Evolutionary conservation across 495 filamentous ascomycete species (phyloP).

Genomic region (Penicillium silybi): DNA sequence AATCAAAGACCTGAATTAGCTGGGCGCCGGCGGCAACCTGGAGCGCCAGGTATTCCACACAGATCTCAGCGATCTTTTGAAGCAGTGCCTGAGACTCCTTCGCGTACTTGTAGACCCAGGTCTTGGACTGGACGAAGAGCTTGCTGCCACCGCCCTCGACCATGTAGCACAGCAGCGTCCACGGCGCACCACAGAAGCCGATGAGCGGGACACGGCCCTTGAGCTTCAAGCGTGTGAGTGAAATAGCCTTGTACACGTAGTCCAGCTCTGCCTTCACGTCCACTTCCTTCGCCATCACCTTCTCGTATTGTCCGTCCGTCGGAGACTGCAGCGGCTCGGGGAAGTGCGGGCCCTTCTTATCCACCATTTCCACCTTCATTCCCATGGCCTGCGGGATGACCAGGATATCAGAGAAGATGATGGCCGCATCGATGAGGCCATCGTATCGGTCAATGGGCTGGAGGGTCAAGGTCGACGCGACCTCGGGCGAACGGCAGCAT

Average conservation of each 20-base stretch:
- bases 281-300: slow-evolving; percentile 71
- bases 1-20: slow-evolving; percentile 97
- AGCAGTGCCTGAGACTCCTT: slow-evolving; percentile 74
- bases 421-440: slow-evolving; percentile 90
- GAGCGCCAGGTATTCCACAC: slow-evolving; percentile 87
- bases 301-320: slow-evolving; percentile 72
- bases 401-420: slow-evolving; percentile 98
- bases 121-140: slow-evolving; percentile 86
- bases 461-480: slow-evolving; percentile 85
- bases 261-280: slow-evolving; percentile 79
- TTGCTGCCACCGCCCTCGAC: slow-evolving; percentile 95
- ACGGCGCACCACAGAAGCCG: slow-evolving; percentile 97
- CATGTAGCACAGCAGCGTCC: slow-evolving; percentile 98
- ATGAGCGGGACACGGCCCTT: slow-evolving; percentile 84
- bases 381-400: slow-evolving; percentile 97
- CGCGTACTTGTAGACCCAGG: slow-evolving; percentile 90
- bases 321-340: slow-evolving; percentile 76
- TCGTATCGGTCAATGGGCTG: slow-evolving; percentile 90
- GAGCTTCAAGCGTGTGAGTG: slow-evolving; percentile 82
- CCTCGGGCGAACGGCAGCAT: slow-evolving; percentile 89
- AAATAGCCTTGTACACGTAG: slow-evolving; percentile 95
- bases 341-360: slow-evolving; percentile 93
- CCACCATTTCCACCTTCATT: slow-evolving; percentile 94
- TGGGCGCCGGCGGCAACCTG: slow-evolving; percentile 90
- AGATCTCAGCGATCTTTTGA: slow-evolving; percentile 86